phyloP scores from a whole-genome alignment of 805 yeast genomes.

The Yamadazyma kitorensis region DNA sequence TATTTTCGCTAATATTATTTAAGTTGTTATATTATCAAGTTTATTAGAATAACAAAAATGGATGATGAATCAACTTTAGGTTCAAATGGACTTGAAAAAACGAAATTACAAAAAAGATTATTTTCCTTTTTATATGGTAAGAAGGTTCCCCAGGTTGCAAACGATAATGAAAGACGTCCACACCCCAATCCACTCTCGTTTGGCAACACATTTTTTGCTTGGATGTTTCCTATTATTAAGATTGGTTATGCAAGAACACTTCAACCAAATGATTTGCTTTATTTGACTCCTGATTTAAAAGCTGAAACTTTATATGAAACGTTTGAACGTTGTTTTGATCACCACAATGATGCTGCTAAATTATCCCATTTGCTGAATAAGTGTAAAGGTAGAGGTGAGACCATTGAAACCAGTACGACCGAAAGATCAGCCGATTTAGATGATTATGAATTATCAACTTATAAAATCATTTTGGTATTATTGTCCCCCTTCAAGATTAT shows the following conservation, averaged over 20 bases:
- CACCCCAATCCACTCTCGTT: too few relatives aligned
- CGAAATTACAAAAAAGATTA: conserved; percentile 40
- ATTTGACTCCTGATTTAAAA: conserved; percentile 32
- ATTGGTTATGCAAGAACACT: conserved; percentile 73
- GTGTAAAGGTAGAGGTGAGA: background rate
- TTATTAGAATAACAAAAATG: too few relatives aligned
- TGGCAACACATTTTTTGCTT: conserved; percentile 53
- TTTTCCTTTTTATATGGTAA: conserved; percentile 48
- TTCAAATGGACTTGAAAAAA: conserved; percentile 11
- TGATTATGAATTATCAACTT: conserved; percentile 1
- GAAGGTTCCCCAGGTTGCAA: conserved; percentile 47
- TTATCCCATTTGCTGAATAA: background rate
- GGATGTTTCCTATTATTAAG: conserved; percentile 61
- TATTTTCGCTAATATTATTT: too few relatives aligned
- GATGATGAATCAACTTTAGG: conserved; percentile 1
- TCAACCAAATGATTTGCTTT: conserved; percentile 57
- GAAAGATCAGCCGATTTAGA: background rate
- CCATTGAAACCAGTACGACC: background rate
- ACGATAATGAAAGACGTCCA: conserved; percentile 43
- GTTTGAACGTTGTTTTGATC: conserved; percentile 7
- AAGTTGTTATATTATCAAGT: too few relatives aligned
- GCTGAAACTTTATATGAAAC: conserved; percentile 28
- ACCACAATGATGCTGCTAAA: background rate
- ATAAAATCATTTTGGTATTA: background rate
- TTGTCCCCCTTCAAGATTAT: background rate